These are phyloP conservation scores for Coprinellus aureogranulatus DNA, from an alignment of 768 basidiomycete species.

Conservation along the genomic window DNA sequence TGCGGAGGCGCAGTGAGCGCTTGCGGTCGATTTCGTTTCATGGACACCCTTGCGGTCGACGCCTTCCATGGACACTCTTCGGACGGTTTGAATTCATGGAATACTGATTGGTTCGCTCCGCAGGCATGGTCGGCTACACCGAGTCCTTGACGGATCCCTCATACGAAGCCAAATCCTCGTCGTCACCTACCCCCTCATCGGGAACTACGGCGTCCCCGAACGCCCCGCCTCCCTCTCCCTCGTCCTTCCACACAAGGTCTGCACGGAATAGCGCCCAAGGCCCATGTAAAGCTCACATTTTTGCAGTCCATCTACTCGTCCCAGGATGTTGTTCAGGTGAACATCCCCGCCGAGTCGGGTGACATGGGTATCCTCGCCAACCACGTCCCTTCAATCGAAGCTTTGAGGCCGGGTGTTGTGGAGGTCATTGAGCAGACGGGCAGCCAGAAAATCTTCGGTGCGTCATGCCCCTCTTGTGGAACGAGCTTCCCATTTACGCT, in stretches of 20 bases:
- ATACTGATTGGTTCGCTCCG: slow-evolving; percentile 10
- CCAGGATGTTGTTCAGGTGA: slow-evolving; percentile 91
- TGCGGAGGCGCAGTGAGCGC: too few relatives aligned
- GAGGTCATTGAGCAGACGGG: slow-evolving; percentile 86
- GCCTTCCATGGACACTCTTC: neutral
- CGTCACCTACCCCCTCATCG: slow-evolving; percentile 93
- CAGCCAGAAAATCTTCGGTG: slow-evolving; percentile 97
- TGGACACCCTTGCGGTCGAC: neutral
- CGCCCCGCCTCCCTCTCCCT: slow-evolving; percentile 70
- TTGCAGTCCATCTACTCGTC: slow-evolving; percentile 85
- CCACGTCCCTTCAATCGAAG: slow-evolving; percentile 97
- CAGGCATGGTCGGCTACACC: slow-evolving; percentile 99
- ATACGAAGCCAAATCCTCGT: slow-evolving; percentile 96
- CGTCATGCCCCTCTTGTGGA: slow-evolving; percentile 36
- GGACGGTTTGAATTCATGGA: neutral
- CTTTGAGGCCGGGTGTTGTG: slow-evolving; percentile 89
- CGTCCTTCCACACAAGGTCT: slow-evolving; percentile 91
- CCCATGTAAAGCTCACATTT: neutral
- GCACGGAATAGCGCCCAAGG: slow-evolving; percentile 15
- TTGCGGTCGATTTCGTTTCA: too few relatives aligned
- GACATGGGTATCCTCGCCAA: slow-evolving; percentile 99
- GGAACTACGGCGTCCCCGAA: slow-evolving; percentile 95
- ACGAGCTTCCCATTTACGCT: neutral
- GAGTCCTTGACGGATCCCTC: slow-evolving; percentile 98
- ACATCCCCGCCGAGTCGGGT: slow-evolving; percentile 88